phyloP scores from a whole-genome alignment of 169 alveolate genomes.

The Cryptosporidium sp. region DNA sequence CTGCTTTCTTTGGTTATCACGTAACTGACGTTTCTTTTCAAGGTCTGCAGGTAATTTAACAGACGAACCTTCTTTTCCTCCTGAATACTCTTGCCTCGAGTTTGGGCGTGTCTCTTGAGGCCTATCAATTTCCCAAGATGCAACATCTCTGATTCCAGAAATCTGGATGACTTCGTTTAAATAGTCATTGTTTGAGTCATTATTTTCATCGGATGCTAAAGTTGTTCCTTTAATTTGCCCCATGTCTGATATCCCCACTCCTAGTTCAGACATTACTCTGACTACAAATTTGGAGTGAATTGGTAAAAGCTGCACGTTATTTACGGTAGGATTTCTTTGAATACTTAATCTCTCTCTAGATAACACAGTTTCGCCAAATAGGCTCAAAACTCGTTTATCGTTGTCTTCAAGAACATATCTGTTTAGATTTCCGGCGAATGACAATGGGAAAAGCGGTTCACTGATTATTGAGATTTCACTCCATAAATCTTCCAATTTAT shows the following conservation, averaged over 20 bases:
- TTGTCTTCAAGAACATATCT: slow-evolving; percentile 18
- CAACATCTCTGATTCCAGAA: slow-evolving; percentile 70
- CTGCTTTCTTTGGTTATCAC: slow-evolving; percentile 67
- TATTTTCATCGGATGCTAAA: neutral
- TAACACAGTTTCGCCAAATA: slow-evolving; percentile 12
- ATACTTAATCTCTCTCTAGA: neutral
- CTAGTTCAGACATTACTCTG: slow-evolving; percentile 68
- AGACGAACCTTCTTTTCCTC: slow-evolving; percentile 27
- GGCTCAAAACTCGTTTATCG: slow-evolving; percentile 7
- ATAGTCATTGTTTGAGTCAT: neutral
- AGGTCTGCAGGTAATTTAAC: slow-evolving; percentile 43
- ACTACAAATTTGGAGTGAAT: slow-evolving; percentile 53
- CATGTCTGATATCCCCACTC: slow-evolving; percentile 38
- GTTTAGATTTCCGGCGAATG: neutral
- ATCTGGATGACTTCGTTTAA: slow-evolving; percentile 37
- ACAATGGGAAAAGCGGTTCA: slow-evolving; percentile 41
- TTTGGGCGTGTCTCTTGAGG: slow-evolving; percentile 75
- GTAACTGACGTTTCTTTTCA: slow-evolving; percentile 40
- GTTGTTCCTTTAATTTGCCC: slow-evolving; percentile 31
- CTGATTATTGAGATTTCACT: neutral
- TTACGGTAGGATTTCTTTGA: neutral
- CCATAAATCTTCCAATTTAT: slow-evolving; percentile 27
- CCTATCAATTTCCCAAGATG: slow-evolving; percentile 74
- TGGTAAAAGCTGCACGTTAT: slow-evolving; percentile 6
- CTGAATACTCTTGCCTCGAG: slow-evolving; percentile 22